Conservation (phyloP, 2,329 filamentous ascomycete species). For the Paraphoma chrysanthemicola region DNA sequence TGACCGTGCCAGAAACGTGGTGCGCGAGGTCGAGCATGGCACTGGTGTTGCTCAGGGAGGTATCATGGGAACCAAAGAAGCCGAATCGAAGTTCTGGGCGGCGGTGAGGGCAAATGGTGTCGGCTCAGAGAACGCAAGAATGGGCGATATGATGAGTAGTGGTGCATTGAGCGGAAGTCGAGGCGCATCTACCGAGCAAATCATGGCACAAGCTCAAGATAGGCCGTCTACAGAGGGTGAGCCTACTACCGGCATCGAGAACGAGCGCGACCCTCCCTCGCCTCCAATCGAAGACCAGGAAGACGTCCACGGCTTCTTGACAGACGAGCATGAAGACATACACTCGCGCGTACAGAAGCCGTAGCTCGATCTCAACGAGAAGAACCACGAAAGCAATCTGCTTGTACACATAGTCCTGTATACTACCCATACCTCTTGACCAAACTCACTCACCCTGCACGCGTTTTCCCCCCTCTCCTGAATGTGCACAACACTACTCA, state of each 20-base stretch:
- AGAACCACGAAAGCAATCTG: not conserved
- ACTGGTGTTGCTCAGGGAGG: slow-evolving; percentile 38
- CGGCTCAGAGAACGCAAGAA: slow-evolving; percentile 13
- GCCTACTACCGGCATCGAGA: not conserved
- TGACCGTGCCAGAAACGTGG: slow-evolving; percentile 42
- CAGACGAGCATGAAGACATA: slow-evolving; percentile 11
- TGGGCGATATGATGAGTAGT: slow-evolving; percentile 10
- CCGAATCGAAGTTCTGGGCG: slow-evolving; percentile 23
- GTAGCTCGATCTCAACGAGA: not conserved
- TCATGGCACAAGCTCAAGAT: not conserved
- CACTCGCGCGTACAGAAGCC: not conserved
- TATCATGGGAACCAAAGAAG: slow-evolving; percentile 18
- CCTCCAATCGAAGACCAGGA: slow-evolving; percentile 4
- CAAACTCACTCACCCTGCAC: no score
- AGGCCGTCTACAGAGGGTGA: not conserved
- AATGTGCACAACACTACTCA: no score
- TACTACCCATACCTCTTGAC: no score
- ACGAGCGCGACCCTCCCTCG: not conserved
- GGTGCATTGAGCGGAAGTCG: not conserved
- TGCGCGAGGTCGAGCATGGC: slow-evolving; percentile 45
- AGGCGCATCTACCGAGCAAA: not conserved
- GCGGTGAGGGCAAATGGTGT: slow-evolving; percentile 17
- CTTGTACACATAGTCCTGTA: not conserved
- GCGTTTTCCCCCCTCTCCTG: no score
- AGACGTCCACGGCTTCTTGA: slow-evolving; percentile 21